phyloP scores from a whole-genome alignment of 2,329 filamentous ascomycete species.

The Leptodontidium sp. region DNA sequence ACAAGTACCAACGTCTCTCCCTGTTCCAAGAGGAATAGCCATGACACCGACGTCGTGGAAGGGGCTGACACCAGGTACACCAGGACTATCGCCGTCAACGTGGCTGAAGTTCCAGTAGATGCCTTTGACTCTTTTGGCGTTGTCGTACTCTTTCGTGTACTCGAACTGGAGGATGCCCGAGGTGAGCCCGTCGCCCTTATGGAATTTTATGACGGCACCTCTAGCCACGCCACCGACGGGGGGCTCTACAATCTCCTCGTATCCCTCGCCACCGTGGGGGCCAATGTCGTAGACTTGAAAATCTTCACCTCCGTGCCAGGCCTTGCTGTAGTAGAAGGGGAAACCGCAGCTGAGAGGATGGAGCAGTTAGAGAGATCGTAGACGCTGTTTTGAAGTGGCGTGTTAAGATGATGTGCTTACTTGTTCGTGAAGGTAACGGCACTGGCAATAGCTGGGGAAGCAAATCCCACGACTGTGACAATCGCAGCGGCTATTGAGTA shows the following conservation, averaged over 20 bases:
- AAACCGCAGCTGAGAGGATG: neutral
- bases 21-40: neutral
- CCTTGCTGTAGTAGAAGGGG: neutral
- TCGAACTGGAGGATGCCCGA: neutral
- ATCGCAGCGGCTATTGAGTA: neutral
- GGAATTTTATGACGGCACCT: neutral
- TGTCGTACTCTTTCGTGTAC: neutral
- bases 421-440: neutral
- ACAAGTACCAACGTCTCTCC: neutral
- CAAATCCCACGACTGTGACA: neutral
- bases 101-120: neutral
- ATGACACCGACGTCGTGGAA: neutral
- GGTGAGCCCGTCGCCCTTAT: neutral
- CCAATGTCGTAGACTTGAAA: neutral
- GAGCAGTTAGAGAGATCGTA: neutral
- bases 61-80: neutral
- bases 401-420: neutral
- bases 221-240: neutral
- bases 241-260: neutral
- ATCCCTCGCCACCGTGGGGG: neutral
- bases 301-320: neutral
- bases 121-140: neutral
- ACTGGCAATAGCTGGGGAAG: neutral
- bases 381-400: no score
- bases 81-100: neutral